phyloP scores from a whole-genome alignment of 768 basidiomycete genomes.

The Boletus vinaceobasis region DNA sequence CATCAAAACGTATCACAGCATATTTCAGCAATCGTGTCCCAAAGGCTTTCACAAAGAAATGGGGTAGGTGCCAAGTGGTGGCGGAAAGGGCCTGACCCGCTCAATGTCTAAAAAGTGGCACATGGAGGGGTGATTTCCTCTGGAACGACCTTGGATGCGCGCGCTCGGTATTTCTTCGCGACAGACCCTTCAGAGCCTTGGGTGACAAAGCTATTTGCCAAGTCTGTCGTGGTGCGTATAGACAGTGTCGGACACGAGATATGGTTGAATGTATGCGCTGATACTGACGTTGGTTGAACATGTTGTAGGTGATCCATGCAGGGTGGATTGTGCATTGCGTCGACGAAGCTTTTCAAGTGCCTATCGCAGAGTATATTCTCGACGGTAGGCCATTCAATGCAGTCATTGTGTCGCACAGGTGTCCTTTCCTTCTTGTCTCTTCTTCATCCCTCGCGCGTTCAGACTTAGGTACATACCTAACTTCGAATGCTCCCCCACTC shows the following conservation, averaged over 20 bases:
- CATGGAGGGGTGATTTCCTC: constrained; percentile 24
- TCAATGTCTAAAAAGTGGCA: constrained; percentile 10
- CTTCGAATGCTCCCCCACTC: background rate
- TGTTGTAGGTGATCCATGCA: constrained; percentile 28
- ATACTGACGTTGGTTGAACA: background rate
- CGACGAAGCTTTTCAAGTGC: constrained; percentile 22
- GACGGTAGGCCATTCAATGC: constrained; percentile 24
- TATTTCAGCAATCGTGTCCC: constrained; percentile 30
- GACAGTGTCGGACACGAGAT: background rate
- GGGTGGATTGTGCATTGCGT: constrained; percentile 31
- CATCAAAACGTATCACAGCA: constrained; percentile 11
- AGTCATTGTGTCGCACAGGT: background rate
- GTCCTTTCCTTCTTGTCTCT: too few relatives aligned
- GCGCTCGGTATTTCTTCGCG: constrained; percentile 31
- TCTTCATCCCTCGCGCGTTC: background rate
- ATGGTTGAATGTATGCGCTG: constrained; percentile 9
- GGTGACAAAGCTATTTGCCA: constrained; percentile 24
- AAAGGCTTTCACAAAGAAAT: constrained; percentile 15
- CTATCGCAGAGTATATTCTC: constrained; percentile 28
- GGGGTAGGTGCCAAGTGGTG: constrained; percentile 16
- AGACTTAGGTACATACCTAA: background rate
- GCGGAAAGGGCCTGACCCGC: background rate
- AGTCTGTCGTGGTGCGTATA: constrained; percentile 28
- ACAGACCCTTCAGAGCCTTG: constrained; percentile 25
- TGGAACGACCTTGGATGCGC: constrained; percentile 6